Percentiles rank a stretch among this genome's conserved stretches.
phyloP scores from a whole-genome alignment of 2,329 filamentous ascomycete species.

The Pseudocercospora ulei region DNA sequence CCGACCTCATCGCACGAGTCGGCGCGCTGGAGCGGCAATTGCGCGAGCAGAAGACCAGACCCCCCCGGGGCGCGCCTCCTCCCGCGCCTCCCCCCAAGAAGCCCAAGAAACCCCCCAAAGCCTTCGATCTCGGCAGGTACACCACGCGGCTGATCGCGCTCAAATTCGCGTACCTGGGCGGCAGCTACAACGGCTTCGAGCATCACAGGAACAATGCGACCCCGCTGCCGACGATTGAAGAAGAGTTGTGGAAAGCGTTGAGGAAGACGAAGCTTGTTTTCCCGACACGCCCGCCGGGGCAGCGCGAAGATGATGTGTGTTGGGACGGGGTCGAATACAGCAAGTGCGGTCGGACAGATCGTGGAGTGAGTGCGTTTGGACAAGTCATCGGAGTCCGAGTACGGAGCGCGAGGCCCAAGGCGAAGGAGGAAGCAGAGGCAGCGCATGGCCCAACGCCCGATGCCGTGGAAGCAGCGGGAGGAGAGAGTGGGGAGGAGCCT shows the following conservation, averaged over 20 bases:
- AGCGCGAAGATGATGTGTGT: constrained; percentile 49
- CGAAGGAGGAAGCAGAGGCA: constrained; percentile 9
- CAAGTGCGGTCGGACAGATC: constrained; percentile 88
- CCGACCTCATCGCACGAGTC: constrained; percentile 59
- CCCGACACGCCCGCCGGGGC: constrained; percentile 42
- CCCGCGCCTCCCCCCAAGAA: constrained; percentile 25
- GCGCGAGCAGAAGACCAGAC: constrained; percentile 39
- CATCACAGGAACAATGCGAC: constrained; percentile 62
- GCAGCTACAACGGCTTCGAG: constrained; percentile 87
- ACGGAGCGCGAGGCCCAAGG: constrained; percentile 60
- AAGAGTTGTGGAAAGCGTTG: constrained; percentile 85
- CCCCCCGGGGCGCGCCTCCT: constrained; percentile 14
- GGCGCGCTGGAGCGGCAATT: constrained; percentile 58
- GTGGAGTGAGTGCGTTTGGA: constrained; percentile 90
- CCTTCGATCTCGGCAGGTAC: constrained; percentile 71
- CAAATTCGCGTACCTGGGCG: constrained; percentile 88
- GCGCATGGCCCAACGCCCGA: constrained; percentile 16
- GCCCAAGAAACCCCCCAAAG: constrained; percentile 37
- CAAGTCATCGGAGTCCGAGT: constrained; percentile 82
- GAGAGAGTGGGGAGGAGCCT: constrained; percentile 15
- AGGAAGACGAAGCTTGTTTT: constrained; percentile 73
- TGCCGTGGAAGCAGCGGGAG: constrained; percentile 13
- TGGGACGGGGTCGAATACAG: constrained; percentile 83
- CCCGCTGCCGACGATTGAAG: constrained; percentile 73
- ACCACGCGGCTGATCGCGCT: constrained; percentile 75